Base-by-base conservation (phyloP, 441 rosid species). In the Cnidoscolus chayamansa region DNA sequence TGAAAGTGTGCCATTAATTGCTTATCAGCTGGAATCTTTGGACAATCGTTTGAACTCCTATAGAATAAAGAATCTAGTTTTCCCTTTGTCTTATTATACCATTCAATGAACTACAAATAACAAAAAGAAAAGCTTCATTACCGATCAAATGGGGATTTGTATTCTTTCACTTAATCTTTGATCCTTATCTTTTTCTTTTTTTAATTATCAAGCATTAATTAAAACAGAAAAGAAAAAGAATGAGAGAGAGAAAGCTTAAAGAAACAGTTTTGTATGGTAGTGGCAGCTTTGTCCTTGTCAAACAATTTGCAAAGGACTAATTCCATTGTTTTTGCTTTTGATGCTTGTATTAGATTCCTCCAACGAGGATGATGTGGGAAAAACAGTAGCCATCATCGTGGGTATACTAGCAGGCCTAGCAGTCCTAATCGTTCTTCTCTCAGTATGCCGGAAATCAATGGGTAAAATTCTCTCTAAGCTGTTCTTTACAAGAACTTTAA, bases 321-420 rank as follows among this genome's bases (percentile, higher is more conserved):
- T 74, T 76, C 65, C 69, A 57, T 50, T 43, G 25, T 8, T 60
- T 66, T 74, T 61, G 65, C 72, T 72, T 68, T 76, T 74, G 59
- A 37, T 73, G 74, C 79, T 40, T 37, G 70, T 56, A 20, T 19
- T 49, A 94, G 98, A 85, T 84, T 84, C 93, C 71, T 77, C 83
- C 67, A 77, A 76, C 45, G 88, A 81, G 45, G 98, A 92, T 77
- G 71, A 84, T 47, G 84, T 76, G 48, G 97, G 97, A 0, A 92
- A 87, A 85, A 84, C 97, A 37, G 93, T 92, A 0, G 92, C 98
- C 72, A 89, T 92, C 7, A 87, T 89, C 32, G 94, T 94, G 13
- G 98, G 98, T 40, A 85, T 80, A 53, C 68, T 92, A 50, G 97
- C 91, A 40, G 95, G 88, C 67, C 74, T 90, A 0, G 89, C 95